Evolutionary conservation across 768 basidiomycete genomes (phyloP).

Genomic region (Leccinum sublutescens): DNA sequence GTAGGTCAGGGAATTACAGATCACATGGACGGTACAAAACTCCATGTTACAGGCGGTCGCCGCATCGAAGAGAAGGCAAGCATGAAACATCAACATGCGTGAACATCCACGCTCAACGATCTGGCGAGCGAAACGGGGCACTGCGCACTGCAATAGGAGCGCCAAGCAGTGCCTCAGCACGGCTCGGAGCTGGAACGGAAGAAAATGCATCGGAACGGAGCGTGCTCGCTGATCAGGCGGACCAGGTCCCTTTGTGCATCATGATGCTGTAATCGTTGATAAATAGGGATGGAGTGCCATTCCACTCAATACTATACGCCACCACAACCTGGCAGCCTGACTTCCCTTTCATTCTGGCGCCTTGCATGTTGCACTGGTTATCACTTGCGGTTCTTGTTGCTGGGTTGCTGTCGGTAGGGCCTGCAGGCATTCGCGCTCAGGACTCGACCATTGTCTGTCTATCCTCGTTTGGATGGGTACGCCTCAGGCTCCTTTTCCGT

Average conservation of each 20-base stretch:
- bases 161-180: too few relatives aligned
- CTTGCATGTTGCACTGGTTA: conserved; percentile 5
- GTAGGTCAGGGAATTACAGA: too few relatives aligned
- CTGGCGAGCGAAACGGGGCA: too few relatives aligned
- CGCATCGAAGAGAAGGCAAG: too few relatives aligned
- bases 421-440: conserved; percentile 22
- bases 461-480: conserved; percentile 28
- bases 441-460: conserved; percentile 2
- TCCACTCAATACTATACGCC: not conserved
- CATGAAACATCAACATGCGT: too few relatives aligned
- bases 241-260: not conserved
- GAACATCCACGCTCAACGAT: too few relatives aligned
- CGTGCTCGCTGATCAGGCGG: not conserved
- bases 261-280: conserved; percentile 6
- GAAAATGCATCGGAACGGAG: not conserved
- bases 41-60: too few relatives aligned
- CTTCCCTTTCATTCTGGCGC: conserved; percentile 9
- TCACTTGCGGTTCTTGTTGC: conserved; percentile 18
- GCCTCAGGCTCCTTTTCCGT: not conserved
- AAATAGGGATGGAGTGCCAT: conserved; percentile 11
- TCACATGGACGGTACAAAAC: too few relatives aligned
- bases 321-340: not conserved
- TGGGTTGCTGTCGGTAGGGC: conserved; percentile 18
- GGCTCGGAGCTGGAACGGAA: too few relatives aligned
- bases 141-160: too few relatives aligned